Evolutionary conservation across 352 stramenopile species (phyloP), one percentile per base, ranked within the genome.

Genomic region (Pythium coloratum): DNA sequence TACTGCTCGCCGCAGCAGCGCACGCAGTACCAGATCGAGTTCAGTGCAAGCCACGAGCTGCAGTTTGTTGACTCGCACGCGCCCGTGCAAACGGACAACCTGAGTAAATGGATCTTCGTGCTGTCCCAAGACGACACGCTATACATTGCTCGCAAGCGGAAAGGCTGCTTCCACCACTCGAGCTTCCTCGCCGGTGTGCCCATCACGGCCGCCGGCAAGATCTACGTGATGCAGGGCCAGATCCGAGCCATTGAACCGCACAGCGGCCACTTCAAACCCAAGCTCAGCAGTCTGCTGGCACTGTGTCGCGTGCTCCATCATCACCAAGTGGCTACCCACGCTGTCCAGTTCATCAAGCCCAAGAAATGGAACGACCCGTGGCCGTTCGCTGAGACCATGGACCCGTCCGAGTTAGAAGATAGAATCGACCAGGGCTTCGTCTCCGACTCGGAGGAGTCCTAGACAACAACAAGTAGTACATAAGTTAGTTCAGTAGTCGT

Each of bases 71-170:
- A 61, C 13, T 82, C 78, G 12, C 66, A 66, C 16, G 20, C 64
- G 9, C 50, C 76, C 6, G 78, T 88, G 38, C 69, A 89, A 32
- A 92, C 84, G 2, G 84, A 92, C 67, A 66, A 76, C 55, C 64
- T 66, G 36, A 88, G 77, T 58, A 92, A 92, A 59, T 91, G 82
- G 82, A 92, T 92, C 67, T 92, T 92, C 58, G 84, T 92, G n/a
- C 54, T 92, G 5, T 67, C 62, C 10, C 63, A 66, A 44, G 44
- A 67, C 36, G 56, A 58, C 36, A 62, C 30, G 38, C 76, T 92
- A 66, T 90, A 87, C 59, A 60, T 92, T n/a, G 75, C 71, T 3
- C 82, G 84, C n/a, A 92, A 92, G 71, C 72, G 65, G 46, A 92
- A 92, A 55, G 84, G 84, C 28, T 65, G 56, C 50, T 92, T 92